Conservation (phyloP, 495 filamentous ascomycete genomes). For the Talaromyces wortmannii region DNA sequence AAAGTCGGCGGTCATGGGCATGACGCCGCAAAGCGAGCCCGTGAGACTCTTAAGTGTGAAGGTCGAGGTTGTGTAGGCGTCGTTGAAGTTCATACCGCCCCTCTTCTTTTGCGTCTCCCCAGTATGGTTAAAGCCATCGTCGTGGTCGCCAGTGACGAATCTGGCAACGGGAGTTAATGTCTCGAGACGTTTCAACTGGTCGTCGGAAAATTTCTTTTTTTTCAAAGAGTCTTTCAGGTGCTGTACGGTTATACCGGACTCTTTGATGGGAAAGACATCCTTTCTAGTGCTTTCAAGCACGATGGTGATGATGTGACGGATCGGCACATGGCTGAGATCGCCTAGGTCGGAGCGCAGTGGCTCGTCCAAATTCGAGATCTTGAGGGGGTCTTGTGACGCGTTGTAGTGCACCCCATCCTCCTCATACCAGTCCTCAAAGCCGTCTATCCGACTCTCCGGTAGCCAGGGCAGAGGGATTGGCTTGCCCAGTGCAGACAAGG, state of each 20-base stretch:
- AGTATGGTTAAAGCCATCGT: constrained; percentile 27
- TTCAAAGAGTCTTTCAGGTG: constrained; percentile 27
- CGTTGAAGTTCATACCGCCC: constrained; percentile 37
- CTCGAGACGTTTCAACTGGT: constrained; percentile 21
- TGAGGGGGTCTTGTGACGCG: constrained; percentile 30
- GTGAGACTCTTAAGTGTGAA: constrained; percentile 42
- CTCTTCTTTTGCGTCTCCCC: constrained; percentile 21
- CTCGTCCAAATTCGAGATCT: constrained; percentile 37
- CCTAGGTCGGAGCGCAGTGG: constrained; percentile 26
- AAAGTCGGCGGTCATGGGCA: constrained; percentile 42
- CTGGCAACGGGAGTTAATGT: constrained; percentile 36
- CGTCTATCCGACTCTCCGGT: constrained; percentile 15
- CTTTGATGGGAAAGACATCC: constrained; percentile 44
- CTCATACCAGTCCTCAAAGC: constrained; percentile 28
- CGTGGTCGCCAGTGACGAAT: constrained; percentile 30
- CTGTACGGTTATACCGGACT: constrained; percentile 26
- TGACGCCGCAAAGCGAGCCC: constrained; percentile 40
- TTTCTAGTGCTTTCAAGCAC: constrained; percentile 42
- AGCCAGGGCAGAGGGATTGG: constrained; percentile 23
- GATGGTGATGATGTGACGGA: constrained; percentile 41
- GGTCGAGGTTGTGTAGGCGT: constrained; percentile 35
- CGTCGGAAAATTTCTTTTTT: constrained; percentile 18
- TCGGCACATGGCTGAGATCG: constrained; percentile 25
- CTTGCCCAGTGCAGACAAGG: constrained; percentile 12
- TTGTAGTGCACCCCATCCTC: constrained; percentile 25